phyloP scores from a whole-genome alignment of 1,284 basidiomycete genomes.

The Ganoderma sp. region DNA sequence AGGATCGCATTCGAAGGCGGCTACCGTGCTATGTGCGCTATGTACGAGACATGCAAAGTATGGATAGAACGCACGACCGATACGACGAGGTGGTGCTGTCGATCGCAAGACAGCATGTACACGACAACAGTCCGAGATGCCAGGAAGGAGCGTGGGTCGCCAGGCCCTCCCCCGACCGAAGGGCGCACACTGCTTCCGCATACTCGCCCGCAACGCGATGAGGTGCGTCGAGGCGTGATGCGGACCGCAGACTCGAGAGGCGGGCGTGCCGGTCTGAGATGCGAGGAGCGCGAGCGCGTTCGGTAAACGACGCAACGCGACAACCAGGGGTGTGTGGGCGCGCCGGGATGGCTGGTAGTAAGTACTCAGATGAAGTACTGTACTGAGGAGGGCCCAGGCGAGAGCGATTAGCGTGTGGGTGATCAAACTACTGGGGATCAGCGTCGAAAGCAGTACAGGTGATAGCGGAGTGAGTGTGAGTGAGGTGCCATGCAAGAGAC shows the following conservation, averaged over 20 bases:
- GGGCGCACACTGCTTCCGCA: neutral
- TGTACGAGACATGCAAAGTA: constrained; percentile 7
- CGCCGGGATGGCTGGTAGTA: neutral
- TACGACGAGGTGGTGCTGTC: neutral
- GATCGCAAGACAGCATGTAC: constrained; percentile 24
- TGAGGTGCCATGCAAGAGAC: constrained; percentile 4
- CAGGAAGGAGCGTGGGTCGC: constrained; percentile 14
- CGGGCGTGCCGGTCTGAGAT: neutral
- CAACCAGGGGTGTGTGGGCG: constrained; percentile 7
- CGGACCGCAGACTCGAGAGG: neutral
- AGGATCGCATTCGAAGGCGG: neutral
- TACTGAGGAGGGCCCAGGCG: constrained; percentile 8
- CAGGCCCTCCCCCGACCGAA: neutral
- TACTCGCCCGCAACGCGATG: neutral
- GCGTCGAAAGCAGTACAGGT: constrained; percentile 32
- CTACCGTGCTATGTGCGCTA: neutral
- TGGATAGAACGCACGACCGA: neutral
- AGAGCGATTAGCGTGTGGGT: constrained; percentile 7
- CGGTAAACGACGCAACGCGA: neutral
- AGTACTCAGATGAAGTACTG: neutral
- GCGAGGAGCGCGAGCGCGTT: neutral
- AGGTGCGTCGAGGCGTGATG: neutral
- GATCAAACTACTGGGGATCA: constrained; percentile 22
- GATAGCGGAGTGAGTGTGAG: constrained; percentile 30
- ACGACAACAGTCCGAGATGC: constrained; percentile 25